phyloP scores from a whole-genome alignment of 192 early-diverging fungal species.

The Coemansia sp. region DNA sequence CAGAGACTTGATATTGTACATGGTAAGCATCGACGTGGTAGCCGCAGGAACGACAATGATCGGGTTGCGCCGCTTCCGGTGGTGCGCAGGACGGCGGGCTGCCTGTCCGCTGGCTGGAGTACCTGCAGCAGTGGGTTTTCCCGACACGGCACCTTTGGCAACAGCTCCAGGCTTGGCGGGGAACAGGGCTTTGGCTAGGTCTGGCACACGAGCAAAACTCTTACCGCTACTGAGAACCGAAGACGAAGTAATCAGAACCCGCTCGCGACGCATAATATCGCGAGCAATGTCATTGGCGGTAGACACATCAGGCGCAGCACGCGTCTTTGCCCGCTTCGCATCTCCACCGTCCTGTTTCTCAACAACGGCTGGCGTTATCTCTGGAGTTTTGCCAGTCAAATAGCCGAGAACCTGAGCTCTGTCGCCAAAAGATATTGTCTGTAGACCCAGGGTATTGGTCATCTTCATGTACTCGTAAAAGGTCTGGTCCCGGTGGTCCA shows the following conservation, averaged over 20 bases:
- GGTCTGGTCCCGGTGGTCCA: conserved; percentile 61
- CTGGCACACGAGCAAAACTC: conserved; percentile 43
- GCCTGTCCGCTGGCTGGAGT: background rate
- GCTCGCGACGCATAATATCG: conserved; percentile 36
- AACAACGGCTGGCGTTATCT: conserved; percentile 3
- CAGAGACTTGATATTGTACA: conserved; percentile 88
- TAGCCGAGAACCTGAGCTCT: conserved; percentile 69
- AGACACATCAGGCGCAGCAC: background rate
- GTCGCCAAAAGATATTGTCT: conserved; percentile 74
- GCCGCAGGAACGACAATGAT: conserved; percentile 93
- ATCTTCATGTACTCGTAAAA: conserved; percentile 74
- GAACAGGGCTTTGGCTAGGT: conserved; percentile 42
- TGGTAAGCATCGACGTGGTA: conserved; percentile 76
- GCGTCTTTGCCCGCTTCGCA: conserved; percentile 15
- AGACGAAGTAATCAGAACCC: conserved; percentile 31
- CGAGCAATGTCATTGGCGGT: conserved; percentile 24
- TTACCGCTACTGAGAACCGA: conserved; percentile 40
- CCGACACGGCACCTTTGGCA: background rate
- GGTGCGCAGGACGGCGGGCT: conserved; percentile 14
- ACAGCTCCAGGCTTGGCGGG: conserved; percentile 22
- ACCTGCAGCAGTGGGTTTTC: background rate
- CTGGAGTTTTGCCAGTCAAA: conserved; percentile 61
- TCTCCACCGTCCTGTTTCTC: conserved; percentile 3
- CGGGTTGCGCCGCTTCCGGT: conserved; percentile 57
- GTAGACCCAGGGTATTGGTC: conserved; percentile 58